Base-by-base conservation (phyloP, 2,329 filamentous ascomycete genomes). In the Xylaria sp. region DNA sequence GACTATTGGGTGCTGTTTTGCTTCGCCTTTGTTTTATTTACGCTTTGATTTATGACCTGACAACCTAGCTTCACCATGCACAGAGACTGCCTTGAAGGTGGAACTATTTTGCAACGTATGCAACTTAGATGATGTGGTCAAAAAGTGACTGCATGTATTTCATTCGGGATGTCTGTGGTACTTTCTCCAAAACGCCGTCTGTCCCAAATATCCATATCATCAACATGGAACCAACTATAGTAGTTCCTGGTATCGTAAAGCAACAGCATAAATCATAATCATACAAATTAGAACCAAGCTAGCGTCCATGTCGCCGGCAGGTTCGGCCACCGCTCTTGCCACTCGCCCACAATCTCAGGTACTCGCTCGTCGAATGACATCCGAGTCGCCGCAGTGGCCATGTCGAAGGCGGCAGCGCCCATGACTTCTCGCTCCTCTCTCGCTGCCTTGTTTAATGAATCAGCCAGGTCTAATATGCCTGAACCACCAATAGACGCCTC, bases 311-410 rank as follows among this genome's bases (percentile, higher is more conserved):
- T 84, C 2, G 93, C 92, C 17, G 95, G 95, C 70, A 98, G 78
- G 70, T 92, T 90, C 4, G 95, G 94, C 92, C 94, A 97, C 70
- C 90, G 86, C 76, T 97, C 94, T 78, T 99, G 95, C 95, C 95
- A 99, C 56, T 89, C 87, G 1, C 89, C 94, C 64, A 99, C 80
- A 37, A 99, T 91, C 68, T 97, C 94, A 0, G 95, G 95, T 2
- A 99, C 95, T 58, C 88, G 87, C 76, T 97, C 94, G 77, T 99
- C 95, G 72, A 99, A 99, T 31, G 89, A 89, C 33, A 85, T 82
- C 60, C 94, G 83, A 60, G 88, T 87, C 1, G 86, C 83, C 4
- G 86, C 87, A 63, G 82, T 84, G 11, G 89, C 92, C 57, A 84
- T 84, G 61, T 93, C 88, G 82, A 94, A 96, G 0, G 84, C 84